phyloP scores from a whole-genome alignment of 2,329 filamentous ascomycete species.

The Verticillium alfalfae region DNA sequence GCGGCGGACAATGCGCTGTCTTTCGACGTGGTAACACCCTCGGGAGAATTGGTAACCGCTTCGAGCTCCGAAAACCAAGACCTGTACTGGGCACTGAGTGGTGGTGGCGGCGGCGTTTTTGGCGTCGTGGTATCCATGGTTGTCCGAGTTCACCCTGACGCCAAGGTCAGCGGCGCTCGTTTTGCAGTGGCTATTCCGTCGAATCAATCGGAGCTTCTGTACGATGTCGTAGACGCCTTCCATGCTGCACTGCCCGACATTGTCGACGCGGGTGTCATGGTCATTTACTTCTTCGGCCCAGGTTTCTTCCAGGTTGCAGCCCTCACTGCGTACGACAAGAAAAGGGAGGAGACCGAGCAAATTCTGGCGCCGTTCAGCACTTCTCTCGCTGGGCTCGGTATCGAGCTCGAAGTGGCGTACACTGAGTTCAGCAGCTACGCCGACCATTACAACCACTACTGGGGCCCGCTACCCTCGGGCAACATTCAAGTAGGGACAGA shows the following conservation, averaged over 20 bases:
- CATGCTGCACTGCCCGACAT: slow-evolving; percentile 23
- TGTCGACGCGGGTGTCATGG: slow-evolving; percentile 41
- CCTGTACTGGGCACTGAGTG: slow-evolving; percentile 44
- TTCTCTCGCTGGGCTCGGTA: slow-evolving; percentile 13
- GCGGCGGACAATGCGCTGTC: slow-evolving; percentile 48
- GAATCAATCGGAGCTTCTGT: background rate
- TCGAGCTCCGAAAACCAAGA: slow-evolving; percentile 34
- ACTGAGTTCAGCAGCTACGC: slow-evolving; percentile 22
- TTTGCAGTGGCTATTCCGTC: background rate
- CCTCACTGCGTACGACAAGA: slow-evolving; percentile 39
- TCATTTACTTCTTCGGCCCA: slow-evolving; percentile 36
- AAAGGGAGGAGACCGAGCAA: slow-evolving; percentile 26
- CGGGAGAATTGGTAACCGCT: slow-evolving; percentile 36
- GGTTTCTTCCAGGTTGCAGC: slow-evolving; percentile 34
- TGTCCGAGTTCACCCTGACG: slow-evolving; percentile 39
- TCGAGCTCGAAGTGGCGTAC: slow-evolving; percentile 19
- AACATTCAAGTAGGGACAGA: slow-evolving; percentile 20
- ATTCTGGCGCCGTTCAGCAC: slow-evolving; percentile 36
- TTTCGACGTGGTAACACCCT: slow-evolving; percentile 40
- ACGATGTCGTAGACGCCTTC: slow-evolving; percentile 15
- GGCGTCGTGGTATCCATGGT: slow-evolving; percentile 51
- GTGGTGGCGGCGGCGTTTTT: slow-evolving; percentile 33
- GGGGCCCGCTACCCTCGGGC: slow-evolving; percentile 15
- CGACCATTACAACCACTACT: slow-evolving; percentile 14
- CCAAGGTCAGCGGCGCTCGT: slow-evolving; percentile 30